Conservation (phyloP, 2,329 filamentous ascomycete species). For the Apiospora aurea region DNA sequence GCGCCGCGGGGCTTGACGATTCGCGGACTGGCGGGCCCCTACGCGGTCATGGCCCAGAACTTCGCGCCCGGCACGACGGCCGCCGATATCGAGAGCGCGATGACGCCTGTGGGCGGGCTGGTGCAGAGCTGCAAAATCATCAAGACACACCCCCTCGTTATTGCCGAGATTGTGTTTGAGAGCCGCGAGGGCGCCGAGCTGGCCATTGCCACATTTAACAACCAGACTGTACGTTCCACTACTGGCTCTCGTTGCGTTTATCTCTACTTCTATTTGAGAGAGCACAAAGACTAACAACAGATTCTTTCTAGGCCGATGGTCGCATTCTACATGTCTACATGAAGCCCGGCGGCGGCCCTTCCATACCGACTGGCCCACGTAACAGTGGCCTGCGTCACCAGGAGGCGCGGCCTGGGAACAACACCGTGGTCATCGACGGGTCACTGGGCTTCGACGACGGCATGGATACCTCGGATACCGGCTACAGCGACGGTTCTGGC, state of each 20-base stretch:
- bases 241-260: not conserved
- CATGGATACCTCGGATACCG: conserved; percentile 47
- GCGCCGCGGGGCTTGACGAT: conserved; percentile 66
- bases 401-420: conserved; percentile 40
- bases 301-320: conserved; percentile 69
- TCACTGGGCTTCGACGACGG: conserved; percentile 60
- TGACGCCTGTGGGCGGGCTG: conserved; percentile 76
- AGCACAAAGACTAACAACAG: conserved; percentile 20
- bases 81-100: conserved; percentile 82
- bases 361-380: conserved; percentile 42
- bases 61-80: conserved; percentile 83
- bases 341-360: conserved; percentile 58
- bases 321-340: conserved; percentile 76
- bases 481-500: conserved; percentile 33
- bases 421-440: conserved; percentile 59
- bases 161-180: conserved; percentile 79
- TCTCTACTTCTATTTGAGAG: not conserved
- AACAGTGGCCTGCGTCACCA: conserved; percentile 42
- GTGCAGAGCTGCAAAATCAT: conserved; percentile 72
- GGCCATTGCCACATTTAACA: conserved; percentile 79
- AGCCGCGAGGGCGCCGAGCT: conserved; percentile 75
- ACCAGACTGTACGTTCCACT: conserved; percentile 69
- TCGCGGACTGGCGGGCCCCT: conserved; percentile 75
- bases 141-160: conserved; percentile 72
- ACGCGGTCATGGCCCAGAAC: conserved; percentile 78